phyloP scores from a whole-genome alignment of 1,284 basidiomycete species.

The Melampsora abietis-canadensis region DNA sequence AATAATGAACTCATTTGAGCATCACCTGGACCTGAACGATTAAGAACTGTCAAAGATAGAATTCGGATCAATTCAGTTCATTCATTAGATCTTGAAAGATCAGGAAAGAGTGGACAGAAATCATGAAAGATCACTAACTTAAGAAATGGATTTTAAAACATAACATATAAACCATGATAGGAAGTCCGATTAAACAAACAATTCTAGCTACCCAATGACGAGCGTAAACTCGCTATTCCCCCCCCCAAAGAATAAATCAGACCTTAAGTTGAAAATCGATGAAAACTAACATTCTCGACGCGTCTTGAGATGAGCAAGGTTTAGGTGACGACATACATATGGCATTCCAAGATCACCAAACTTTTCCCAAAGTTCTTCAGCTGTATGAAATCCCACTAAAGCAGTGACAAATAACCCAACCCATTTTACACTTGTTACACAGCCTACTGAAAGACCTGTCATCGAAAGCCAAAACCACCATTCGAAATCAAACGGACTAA shows the following conservation, averaged over 20 bases:
- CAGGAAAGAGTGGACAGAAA: neutral
- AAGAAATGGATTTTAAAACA: conserved; percentile 87
- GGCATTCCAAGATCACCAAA: conserved; percentile 94
- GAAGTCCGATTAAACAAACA: conserved; percentile 79
- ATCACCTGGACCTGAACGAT: conserved; percentile 90
- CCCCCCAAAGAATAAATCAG: conserved; percentile 41
- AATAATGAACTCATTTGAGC: conserved; percentile 98
- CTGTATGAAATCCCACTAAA: conserved; percentile 89
- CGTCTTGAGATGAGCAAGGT: too few relatives aligned
- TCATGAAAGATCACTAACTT: conserved; percentile 7
- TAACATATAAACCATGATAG: conserved; percentile 84
- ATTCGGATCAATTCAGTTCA: neutral
- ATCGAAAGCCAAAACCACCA: conserved; percentile 95
- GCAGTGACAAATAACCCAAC: conserved; percentile 92
- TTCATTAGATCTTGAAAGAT: neutral
- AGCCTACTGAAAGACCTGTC: conserved; percentile 89
- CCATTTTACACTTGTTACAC: conserved; percentile 95
- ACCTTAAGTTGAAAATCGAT: neutral
- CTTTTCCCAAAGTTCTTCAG: conserved; percentile 97
- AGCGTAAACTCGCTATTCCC: conserved; percentile 66
- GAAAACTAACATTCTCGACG: too few relatives aligned
- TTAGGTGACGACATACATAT: too few relatives aligned
- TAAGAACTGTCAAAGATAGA: conserved; percentile 71
- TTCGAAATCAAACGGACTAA: conserved; percentile 80
- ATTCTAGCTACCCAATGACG: conserved; percentile 88